Base-by-base conservation (phyloP, 164 flowering plant species). In the Nymphaea colorata region DNA sequence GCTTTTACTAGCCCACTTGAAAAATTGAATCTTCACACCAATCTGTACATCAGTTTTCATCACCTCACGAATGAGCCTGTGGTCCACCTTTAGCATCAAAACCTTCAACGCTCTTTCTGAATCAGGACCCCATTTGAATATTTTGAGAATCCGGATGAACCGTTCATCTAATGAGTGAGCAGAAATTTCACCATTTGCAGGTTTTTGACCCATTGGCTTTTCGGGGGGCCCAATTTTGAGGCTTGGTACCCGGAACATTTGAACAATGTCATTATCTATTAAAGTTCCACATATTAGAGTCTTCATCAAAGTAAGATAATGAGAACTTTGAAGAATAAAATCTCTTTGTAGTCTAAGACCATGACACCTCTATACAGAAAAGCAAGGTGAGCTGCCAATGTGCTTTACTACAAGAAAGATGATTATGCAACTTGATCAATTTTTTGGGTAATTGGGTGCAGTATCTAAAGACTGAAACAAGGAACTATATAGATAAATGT, bases 81-180 rank as follows among this genome's bases (percentile, higher is more conserved):
- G 89, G 76, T 94, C 96, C 65, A 94, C 87, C 72, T 80, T 91
- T 77, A 91, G 25, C 81, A 84, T 84, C 0, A 94, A 80, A 61
- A 94, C 96, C 79, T 94, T 95, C 73, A 94, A 43, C 2, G 99
- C 99, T 82, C 84, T 91, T 69, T 91, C 99, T 0, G 99, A 88
- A 78, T 94, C 99, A 12, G 91, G 86, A 0, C 97, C 97, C 99
- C 99, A 91, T 75, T 91, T 94, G 78, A 94, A 94, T 68, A 94
- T 94, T 71, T 88, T 94, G 85, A 94, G 77, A 64, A 94, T 94
- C 78, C 93, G 82, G n/a, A 86, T 82, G 72, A 94, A 94, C 68
- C 99, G 81, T 79, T 91, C 95, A 72, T 88, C 96, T 75, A 94
- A 73, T 44, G 70, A 72, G 68, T 97, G 81, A 59, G 74, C 74